These are phyloP conservation scores for Schrenkiella parvula DNA, from an alignment of 345 rosid genomes.

Conservation along the genomic window DNA sequence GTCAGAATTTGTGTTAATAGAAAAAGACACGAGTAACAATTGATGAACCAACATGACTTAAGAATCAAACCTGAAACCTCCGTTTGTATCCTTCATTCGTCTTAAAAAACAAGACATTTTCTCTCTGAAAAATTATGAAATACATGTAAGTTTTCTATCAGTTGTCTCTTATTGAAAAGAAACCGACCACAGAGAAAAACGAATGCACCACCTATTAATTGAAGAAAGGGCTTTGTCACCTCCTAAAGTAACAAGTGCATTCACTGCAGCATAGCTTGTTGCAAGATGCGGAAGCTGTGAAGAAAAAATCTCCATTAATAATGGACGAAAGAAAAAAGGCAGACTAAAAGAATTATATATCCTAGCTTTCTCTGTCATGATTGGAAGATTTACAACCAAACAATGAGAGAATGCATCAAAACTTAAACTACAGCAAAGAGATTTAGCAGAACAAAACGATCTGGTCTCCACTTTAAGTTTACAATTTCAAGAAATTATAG, in stretches of 20 bases:
- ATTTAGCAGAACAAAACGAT: background rate
- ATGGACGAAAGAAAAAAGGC: background rate
- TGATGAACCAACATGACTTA: conserved; percentile 3
- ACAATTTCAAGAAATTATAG: background rate
- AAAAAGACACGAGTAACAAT: background rate
- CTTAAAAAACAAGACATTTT: conserved; percentile 49
- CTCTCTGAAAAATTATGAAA: conserved; percentile 46
- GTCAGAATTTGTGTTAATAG: background rate
- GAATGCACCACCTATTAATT: conserved; percentile 62
- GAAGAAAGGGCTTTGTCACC: conserved; percentile 64
- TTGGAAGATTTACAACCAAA: background rate
- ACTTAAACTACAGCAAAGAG: background rate
- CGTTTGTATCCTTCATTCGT: conserved; percentile 72
- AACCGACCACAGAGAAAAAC: background rate
- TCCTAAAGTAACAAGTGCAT: conserved; percentile 84
- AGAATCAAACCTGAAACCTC: conserved; percentile 75
- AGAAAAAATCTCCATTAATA: conserved; percentile 18
- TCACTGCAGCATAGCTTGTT: conserved; percentile 94
- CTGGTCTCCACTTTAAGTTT: background rate
- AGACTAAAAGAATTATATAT: background rate
- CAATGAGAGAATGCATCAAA: conserved; percentile 1
- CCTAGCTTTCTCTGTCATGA: background rate
- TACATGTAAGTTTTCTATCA: conserved; percentile 30
- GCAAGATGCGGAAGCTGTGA: conserved; percentile 95
- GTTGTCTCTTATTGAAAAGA: background rate